These are phyloP conservation scores for Jackrogersella multiformis DNA, from an alignment of 495 filamentous ascomycete genomes.

Conservation along the genomic window DNA sequence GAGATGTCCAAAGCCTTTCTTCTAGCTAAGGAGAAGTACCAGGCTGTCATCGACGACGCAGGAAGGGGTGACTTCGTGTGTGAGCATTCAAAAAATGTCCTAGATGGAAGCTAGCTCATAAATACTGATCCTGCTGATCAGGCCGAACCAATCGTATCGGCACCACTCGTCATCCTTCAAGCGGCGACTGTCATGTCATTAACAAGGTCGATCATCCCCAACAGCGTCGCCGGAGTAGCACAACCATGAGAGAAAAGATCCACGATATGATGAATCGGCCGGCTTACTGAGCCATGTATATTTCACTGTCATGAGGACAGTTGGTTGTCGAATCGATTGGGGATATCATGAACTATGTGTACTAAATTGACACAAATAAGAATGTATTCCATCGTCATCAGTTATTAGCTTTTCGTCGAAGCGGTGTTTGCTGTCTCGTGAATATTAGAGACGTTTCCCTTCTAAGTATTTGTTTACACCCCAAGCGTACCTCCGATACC, in stretches of 20 bases:
- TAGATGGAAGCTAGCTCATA: neutral
- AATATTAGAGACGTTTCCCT: too few species aligned
- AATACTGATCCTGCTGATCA: constrained; percentile 5
- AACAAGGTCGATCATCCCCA: constrained; percentile 41
- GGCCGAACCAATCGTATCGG: constrained; percentile 46
- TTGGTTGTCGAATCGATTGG: neutral
- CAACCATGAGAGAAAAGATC: constrained; percentile 40
- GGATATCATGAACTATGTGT: constrained; percentile 14
- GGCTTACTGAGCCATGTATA: constrained; percentile 34
- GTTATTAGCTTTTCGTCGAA: neutral
- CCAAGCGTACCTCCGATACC: too few species aligned
- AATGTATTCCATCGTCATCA: too few species aligned
- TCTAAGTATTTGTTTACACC: too few species aligned
- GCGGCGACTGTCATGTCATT: constrained; percentile 38
- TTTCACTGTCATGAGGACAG: neutral
- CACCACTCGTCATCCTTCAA: constrained; percentile 41
- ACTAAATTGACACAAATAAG: constrained; percentile 12
- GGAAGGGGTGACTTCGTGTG: constrained; percentile 45
- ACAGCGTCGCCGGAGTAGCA: constrained; percentile 43
- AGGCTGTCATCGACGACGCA: constrained; percentile 46
- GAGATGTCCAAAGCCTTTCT: constrained; percentile 43
- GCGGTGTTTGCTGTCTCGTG: too few species aligned
- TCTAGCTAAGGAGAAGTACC: constrained; percentile 46
- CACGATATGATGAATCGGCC: constrained; percentile 41
- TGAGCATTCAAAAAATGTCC: constrained; percentile 17